phyloP scores from a whole-genome alignment of 2,329 filamentous ascomycete species.

The Cercospora canescens region DNA sequence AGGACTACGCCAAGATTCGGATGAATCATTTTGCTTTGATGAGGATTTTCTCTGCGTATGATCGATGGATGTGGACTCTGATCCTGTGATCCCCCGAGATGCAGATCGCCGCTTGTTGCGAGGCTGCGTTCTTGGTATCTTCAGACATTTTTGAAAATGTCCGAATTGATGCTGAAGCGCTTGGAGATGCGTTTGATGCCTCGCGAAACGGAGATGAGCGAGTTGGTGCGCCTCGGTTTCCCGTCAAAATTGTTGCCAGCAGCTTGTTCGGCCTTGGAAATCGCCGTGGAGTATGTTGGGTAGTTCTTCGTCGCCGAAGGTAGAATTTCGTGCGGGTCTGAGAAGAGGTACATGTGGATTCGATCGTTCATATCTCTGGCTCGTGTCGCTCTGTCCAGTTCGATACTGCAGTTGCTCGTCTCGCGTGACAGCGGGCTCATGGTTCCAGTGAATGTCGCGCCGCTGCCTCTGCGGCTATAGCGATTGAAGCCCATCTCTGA shows the following conservation, averaged over 20 bases:
- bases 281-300: constrained; percentile 27
- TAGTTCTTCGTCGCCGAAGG: constrained; percentile 36
- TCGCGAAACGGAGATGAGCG: constrained; percentile 6
- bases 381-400: constrained; percentile 31
- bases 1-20: background rate
- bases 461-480: constrained; percentile 27
- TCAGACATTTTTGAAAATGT: constrained; percentile 16
- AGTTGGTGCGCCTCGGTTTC: constrained; percentile 8
- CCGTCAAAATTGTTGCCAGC: constrained; percentile 4
- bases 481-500: constrained; percentile 20
- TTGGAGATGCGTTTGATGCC: constrained; percentile 23
- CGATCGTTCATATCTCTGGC: constrained; percentile 38
- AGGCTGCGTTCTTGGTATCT: background rate
- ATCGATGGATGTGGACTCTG: background rate
- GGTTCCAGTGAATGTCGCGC: constrained; percentile 23
- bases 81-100: background rate
- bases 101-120: background rate
- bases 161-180: constrained; percentile 15
- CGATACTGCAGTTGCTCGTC: constrained; percentile 31
- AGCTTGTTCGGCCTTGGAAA: constrained; percentile 19
- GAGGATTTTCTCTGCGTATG: background rate
- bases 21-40: background rate
- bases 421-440: constrained; percentile 31
- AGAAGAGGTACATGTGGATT: constrained; percentile 36
- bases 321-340: constrained; percentile 34